Evolutionary conservation across 1,284 basidiomycete species (phyloP).

Genomic region (Melampsora americana): DNA sequence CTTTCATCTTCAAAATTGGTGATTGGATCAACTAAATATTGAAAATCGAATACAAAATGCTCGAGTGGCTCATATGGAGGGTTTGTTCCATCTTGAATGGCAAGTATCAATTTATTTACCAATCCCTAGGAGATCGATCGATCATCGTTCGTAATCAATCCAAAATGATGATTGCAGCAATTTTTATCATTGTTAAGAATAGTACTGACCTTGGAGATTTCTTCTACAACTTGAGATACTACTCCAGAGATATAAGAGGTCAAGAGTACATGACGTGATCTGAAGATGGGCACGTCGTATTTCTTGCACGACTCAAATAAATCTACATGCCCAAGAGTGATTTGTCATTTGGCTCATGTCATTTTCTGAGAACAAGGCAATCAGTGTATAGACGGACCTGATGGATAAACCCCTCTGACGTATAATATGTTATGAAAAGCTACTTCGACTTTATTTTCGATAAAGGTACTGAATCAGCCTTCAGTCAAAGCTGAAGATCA

Average conservation of each 20-base stretch:
- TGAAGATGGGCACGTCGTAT: constrained; percentile 82
- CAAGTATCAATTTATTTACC: constrained; percentile 70
- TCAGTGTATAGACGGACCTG: constrained; percentile 49
- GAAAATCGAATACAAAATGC: constrained; percentile 64
- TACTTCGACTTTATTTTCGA: constrained; percentile 71
- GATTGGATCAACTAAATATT: constrained; percentile 67
- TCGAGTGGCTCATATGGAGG: constrained; percentile 58
- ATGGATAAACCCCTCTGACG: constrained; percentile 81
- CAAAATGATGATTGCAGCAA: neutral
- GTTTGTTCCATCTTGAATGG: constrained; percentile 67
- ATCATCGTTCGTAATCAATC: constrained; percentile 42
- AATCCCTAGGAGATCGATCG: constrained; percentile 59
- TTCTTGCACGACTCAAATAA: constrained; percentile 81
- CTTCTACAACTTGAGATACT: constrained; percentile 69
- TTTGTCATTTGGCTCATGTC: neutral
- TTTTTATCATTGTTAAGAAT: constrained; percentile 5
- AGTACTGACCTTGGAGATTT: constrained; percentile 65
- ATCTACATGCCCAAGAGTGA: constrained; percentile 55
- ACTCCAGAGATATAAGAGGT: constrained; percentile 82
- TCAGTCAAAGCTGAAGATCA: neutral
- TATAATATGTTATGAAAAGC: constrained; percentile 87
- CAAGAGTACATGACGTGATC: constrained; percentile 80
- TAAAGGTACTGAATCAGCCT: neutral
- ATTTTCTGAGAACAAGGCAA: neutral
- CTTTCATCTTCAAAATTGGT: constrained; percentile 65